Evolutionary conservation across 306 rosid genomes (phyloP), one percentile per base, ranked within the genome.

Genomic region (Prunus padus): DNA sequence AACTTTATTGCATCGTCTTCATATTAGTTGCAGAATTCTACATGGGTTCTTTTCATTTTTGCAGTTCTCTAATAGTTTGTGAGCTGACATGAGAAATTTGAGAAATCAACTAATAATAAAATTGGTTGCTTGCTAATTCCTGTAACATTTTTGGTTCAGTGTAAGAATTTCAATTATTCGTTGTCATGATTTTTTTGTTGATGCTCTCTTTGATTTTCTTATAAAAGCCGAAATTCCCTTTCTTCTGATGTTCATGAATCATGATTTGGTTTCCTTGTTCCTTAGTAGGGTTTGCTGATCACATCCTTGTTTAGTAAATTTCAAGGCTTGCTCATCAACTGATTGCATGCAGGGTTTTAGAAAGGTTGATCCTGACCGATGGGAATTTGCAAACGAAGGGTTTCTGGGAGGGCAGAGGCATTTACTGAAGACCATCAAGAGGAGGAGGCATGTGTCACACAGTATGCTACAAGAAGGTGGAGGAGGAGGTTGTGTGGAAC

Each of bases 361-460:
- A 28, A 96, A 96, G 80, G 82, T 96, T 70, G 99, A 96, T 86
- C 93, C 97, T 3, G 99, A 96, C 78, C 80, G 96, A 59, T 96
- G 98, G 99, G 99, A 96, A 71, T 96, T 96, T 25, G 99, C 98
- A 3, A 90, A 96, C 42, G 93, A 90, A 74, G 98, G 99, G 50
- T 96, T 96, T 78, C 81, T 96, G 25, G 93, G 91, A 25, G 99
- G 98, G 31, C 98, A 96, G 81, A 86, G 74, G 75, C 85, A 88
- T 33, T 70, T 92, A 28, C 72, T 96, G 77, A 96, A 82, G 87
- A 92, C 87, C 8, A 92, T 96, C 19, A 96, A 87, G 90, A 88
- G 99, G 77, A 96, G 98, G 77, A 88, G 99, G 57, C 84, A 92
- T 62, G 89, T 86, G 8, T 31, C 89, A 0, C 93, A 83, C 73